Evolutionary conservation across 2,329 filamentous ascomycete species (phyloP), one percentile per base, ranked within the genome.

Genomic region (Arthrobotrys sinensis): DNA sequence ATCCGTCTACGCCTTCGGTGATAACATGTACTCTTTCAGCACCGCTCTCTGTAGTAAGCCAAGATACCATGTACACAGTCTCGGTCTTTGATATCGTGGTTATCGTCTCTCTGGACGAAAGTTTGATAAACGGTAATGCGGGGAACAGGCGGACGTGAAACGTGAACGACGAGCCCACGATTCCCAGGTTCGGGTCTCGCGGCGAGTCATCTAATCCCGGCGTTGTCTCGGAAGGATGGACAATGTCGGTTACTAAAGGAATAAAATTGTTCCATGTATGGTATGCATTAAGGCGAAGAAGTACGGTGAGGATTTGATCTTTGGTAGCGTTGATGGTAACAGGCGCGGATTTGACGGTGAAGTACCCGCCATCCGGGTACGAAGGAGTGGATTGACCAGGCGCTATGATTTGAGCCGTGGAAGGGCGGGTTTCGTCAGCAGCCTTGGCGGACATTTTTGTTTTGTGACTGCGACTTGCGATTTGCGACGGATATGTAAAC

Each of bases 21-120:
- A 78, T 70, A 24, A 78, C 50, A 21, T 78, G 75, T 0, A 78
- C 75, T 40, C 75, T 16, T 38, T 78, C 75, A 6, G 40, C 75
- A 36, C 52, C 40, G 12, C 21, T 48, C 1, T 72, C 63, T 12
- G 24, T 4, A 3, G 48, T n/a, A 11, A 21, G n/a, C 67, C 67
- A 62, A 21, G 65, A 72, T 1, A 69, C 45, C 34, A 78, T 38
- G 10, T 65, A 67, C 1, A 48, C 67, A 34, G 28, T 50, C 12
- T 72, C 75, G 12, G 63, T 62, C 36, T 78, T 72, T 10, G 62
- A 64, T 64, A 78, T 78, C 19, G 45, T 60, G 1, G 66, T 70
- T 45, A 78, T 34, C 11, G 34, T 67, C 46, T 72, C 75, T 4
- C 36, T 62, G 4, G 62, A 21, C 14, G 45, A 28, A 6, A 34